These are phyloP conservation scores for Stephania japonica DNA, from an alignment of 164 flowering plant species.

Conservation along the genomic window DNA sequence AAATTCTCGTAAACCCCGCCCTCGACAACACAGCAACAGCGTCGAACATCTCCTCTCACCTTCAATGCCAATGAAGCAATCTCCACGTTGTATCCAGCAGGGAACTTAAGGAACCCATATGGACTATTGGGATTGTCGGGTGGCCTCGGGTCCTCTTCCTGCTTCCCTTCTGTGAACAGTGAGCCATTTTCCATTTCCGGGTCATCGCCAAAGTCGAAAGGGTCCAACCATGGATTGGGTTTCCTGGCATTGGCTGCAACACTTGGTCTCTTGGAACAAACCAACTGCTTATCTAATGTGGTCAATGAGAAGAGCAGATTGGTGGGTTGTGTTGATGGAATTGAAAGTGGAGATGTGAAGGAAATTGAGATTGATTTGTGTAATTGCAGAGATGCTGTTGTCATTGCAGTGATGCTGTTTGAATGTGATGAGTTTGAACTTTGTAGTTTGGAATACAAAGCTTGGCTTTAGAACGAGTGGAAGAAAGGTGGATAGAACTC, in stretches of 20 bases:
- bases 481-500: constrained; percentile 34
- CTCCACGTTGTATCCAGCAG: constrained; percentile 60
- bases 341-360: constrained; percentile 19
- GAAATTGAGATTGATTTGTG: constrained; percentile 39
- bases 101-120: constrained; percentile 88
- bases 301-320: constrained; percentile 24
- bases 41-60: constrained; percentile 72
- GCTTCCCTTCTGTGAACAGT: constrained; percentile 67
- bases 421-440: not conserved
- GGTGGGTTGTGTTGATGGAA: constrained; percentile 25
- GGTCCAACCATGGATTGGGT: constrained; percentile 76
- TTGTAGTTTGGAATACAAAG: constrained; percentile 1
- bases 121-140: constrained; percentile 75
- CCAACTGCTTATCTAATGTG: constrained; percentile 19
- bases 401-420: constrained; percentile 24
- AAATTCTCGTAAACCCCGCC: constrained; percentile 89
- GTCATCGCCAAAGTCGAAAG: constrained; percentile 77
- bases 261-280: constrained; percentile 12
- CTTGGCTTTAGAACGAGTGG: constrained; percentile 44
- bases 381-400: constrained; percentile 33
- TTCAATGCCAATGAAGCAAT: constrained; percentile 63
- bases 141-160: constrained; percentile 76
- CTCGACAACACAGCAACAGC: constrained; percentile 71
- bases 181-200: constrained; percentile 65
- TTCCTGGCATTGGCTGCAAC: constrained; percentile 40